Conservation (phyloP, 768 basidiomycete species). For the Tricholoma furcatifolium region DNA sequence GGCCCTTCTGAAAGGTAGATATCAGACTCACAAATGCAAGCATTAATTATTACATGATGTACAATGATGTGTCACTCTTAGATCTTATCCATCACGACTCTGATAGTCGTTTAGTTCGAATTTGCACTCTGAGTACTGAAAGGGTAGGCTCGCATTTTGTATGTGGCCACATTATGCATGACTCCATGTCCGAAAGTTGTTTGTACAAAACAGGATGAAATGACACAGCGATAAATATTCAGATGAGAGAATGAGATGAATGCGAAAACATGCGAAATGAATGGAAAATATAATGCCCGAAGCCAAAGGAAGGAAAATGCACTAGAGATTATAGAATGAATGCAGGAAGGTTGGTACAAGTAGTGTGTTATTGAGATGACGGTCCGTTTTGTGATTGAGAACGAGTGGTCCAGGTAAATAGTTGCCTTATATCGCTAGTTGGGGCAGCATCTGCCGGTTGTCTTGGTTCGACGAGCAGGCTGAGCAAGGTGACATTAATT, state of each 20-base stretch:
- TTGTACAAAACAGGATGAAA: constrained; percentile 17
- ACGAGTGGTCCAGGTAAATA: constrained; percentile 78
- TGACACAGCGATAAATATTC: constrained; percentile 20
- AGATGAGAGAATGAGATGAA: constrained; percentile 15
- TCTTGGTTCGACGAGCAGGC: constrained; percentile 81
- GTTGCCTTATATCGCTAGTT: constrained; percentile 68
- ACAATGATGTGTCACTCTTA: too few species aligned
- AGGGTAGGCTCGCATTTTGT: too few species aligned
- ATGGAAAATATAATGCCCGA: constrained; percentile 12
- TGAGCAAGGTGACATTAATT: constrained; percentile 25
- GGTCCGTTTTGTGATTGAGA: constrained; percentile 38
- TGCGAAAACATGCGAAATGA: constrained; percentile 14
- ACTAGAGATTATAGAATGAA: constrained; percentile 14
- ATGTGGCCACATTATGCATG: constrained; percentile 20
- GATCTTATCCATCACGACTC: too few species aligned
- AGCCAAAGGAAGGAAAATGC: constrained; percentile 17
- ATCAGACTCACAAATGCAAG: too few species aligned
- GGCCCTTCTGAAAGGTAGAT: constrained; percentile 7
- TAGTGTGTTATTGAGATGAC: constrained; percentile 41
- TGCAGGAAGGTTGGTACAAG: constrained; percentile 22
- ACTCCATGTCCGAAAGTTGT: constrained; percentile 12
- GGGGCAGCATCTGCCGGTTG: constrained; percentile 72
- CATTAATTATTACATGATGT: too few species aligned
- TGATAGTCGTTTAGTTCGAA: too few species aligned
- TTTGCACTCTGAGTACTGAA: too few species aligned